Evolutionary conservation across 1,284 basidiomycete species (phyloP), one percentile per base, ranked within the genome.

Genomic region (Sanghuangporus baumii): DNA sequence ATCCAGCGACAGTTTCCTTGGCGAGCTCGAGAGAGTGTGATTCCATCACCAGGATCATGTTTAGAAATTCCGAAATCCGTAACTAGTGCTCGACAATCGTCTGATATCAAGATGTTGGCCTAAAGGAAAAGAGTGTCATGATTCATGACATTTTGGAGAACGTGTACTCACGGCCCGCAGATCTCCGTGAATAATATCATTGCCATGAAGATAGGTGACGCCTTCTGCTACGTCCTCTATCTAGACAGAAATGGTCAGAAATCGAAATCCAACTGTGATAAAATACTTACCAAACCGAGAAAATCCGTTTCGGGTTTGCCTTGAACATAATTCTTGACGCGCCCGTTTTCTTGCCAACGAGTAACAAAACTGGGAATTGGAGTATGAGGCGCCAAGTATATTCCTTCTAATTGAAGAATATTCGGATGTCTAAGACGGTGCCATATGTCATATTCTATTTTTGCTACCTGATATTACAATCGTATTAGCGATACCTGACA

Each of bases 111-210:
- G 2, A 64, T 47, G 23, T 64, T 64, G 0, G 59, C 43, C 63
- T 64, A 16, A 9, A 50, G 2, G 14, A 4, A 8, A 14, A 46
- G 20, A 34, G 36, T 58, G n/a, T 5, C 40, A 18, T 47, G 20
- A 26, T 26, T 8, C 3, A n/a, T 40, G 41, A 8, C 23, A 16
- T 6, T 16, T n/a, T 11, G 12, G 31, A 40, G n/a, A 5, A 12
- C 12, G 37, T 8, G 20, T 11, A 50, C 58, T 43, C 46, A 64
- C 63, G 8, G 43, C 63, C 12, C 58, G 36, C 20, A 64, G 14
- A 43, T 64, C 63, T 16, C 52, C 59, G 47, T 60, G 59, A 34
- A 60, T 54, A 12, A 64, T 64, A 36, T 57, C 48, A 23, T 54
- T 56, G 11, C 38, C 55, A 55, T 64, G 63, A n/a, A 64, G 55